These are phyloP conservation scores for Limtongia smithiae DNA, from an alignment of 805 yeast genomes.

Conservation along the genomic window DNA sequence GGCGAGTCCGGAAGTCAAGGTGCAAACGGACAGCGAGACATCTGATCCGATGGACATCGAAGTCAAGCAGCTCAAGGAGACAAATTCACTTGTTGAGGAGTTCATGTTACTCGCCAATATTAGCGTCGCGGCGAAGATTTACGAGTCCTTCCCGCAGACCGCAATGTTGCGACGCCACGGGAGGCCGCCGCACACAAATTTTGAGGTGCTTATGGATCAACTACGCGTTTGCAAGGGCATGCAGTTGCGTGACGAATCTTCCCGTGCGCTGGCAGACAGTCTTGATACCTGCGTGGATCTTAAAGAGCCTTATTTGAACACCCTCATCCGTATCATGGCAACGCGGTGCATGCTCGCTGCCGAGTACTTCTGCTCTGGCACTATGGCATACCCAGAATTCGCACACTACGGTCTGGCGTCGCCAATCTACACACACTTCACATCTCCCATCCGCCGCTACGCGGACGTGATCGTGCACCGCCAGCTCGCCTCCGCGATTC, in stretches of 20 bases:
- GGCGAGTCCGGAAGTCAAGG: slow-evolving; percentile 97
- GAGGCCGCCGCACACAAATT: slow-evolving; percentile 93
- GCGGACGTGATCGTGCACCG: slow-evolving; percentile 98
- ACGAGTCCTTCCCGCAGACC: slow-evolving; percentile 91
- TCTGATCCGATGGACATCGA: slow-evolving; percentile 96
- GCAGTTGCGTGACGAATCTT: slow-evolving; percentile 74
- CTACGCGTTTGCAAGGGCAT: slow-evolving; percentile 73
- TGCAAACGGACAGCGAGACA: slow-evolving; percentile 94
- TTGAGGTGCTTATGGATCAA: slow-evolving; percentile 86
- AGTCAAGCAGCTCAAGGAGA: slow-evolving; percentile 78
- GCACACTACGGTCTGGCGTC: slow-evolving; percentile 96
- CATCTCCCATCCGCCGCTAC: slow-evolving; percentile 96
- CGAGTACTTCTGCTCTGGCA: slow-evolving; percentile 90
- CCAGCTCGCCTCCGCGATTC: slow-evolving; percentile 97
- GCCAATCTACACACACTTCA: slow-evolving; percentile 96
- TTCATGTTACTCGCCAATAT: slow-evolving; percentile 97
- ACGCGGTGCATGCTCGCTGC: slow-evolving; percentile 99
- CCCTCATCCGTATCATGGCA: slow-evolving; percentile 90
- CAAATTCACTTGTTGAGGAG: slow-evolving; percentile 95
- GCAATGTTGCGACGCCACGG: slow-evolving; percentile 98
- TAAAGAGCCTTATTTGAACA: slow-evolving; percentile 85
- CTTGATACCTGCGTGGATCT: slow-evolving; percentile 82
- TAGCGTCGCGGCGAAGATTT: slow-evolving; percentile 89
- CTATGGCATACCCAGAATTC: slow-evolving; percentile 84
- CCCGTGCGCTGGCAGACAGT: slow-evolving; percentile 89